These are phyloP conservation scores for Adansonia rubrostipa DNA, from an alignment of 441 rosid genomes.

Conservation along the genomic window DNA sequence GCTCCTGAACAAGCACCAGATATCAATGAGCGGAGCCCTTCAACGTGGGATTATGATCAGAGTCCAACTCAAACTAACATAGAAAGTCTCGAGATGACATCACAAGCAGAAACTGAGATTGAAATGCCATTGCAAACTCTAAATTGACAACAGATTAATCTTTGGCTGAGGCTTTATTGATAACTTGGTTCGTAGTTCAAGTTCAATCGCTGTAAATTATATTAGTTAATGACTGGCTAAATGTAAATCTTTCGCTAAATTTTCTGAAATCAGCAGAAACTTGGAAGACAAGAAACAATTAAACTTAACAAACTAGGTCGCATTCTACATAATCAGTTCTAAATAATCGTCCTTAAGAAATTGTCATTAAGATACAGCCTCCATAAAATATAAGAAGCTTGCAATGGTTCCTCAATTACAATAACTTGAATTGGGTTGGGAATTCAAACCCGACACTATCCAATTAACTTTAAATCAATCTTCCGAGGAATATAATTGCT, in stretches of 20 bases:
- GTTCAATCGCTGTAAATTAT: not conserved
- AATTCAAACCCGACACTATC: slow-evolving; percentile 17
- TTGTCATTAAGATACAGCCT: slow-evolving; percentile 8
- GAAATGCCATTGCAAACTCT: not conserved
- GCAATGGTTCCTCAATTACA: slow-evolving; percentile 19
- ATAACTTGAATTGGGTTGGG: slow-evolving; percentile 1
- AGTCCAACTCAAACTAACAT: not conserved
- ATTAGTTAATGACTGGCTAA: not conserved
- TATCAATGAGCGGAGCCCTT: slow-evolving; percentile 24
- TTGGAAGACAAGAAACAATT: too few relatives aligned
- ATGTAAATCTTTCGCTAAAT: not conserved
- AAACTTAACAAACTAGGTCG: not conserved
- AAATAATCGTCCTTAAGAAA: not conserved
- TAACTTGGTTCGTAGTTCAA: not conserved
- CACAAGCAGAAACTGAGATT: slow-evolving; percentile 10
- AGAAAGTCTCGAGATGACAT: not conserved
- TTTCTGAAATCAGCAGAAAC: too few relatives aligned
- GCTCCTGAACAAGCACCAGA: slow-evolving; percentile 14
- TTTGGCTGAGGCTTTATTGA: not conserved
- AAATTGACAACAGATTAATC: not conserved
- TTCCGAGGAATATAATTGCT: not conserved
- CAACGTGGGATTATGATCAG: slow-evolving; percentile 20
- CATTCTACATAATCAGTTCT: slow-evolving; percentile 25
- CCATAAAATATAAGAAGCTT: not conserved
- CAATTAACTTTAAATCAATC: slow-evolving; percentile 13